These are phyloP conservation scores for Poterioochromonas sp. DNA, from an alignment of 352 stramenopile genomes.

Conservation along the genomic window DNA sequence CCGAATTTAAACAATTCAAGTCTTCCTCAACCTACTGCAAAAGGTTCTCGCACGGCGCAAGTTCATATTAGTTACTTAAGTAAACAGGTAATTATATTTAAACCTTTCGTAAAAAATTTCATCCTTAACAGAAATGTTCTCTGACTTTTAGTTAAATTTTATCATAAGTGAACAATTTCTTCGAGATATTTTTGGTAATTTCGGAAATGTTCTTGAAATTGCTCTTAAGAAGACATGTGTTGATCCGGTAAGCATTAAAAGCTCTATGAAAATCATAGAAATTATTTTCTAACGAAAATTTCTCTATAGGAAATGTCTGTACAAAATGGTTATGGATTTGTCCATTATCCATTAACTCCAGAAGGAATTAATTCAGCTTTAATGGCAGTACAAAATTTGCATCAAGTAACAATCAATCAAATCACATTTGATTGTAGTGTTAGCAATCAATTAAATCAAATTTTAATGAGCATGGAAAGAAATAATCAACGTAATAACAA, in stretches of 20 bases:
- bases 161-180: neutral
- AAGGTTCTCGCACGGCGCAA: neutral
- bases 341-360: neutral
- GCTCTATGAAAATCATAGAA: no score
- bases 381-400: neutral
- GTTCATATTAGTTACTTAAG: neutral
- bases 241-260: no score
- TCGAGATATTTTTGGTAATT: neutral
- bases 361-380: neutral
- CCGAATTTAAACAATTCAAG: no score
- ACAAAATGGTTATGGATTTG: neutral
- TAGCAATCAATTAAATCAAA: neutral
- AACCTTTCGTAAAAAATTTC: no score
- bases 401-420: neutral
- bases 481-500: no score
- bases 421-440: neutral
- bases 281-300: no score
- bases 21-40: no score
- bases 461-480: slow-evolving; percentile 1
- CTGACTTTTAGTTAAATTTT: no score
- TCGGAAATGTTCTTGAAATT: neutral
- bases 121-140: no score
- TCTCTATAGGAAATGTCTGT: neutral
- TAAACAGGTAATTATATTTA: neutral
- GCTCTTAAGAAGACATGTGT: neutral